These are phyloP conservation scores for Aspergillus asperescens DNA, from an alignment of 495 filamentous ascomycete genomes.

Conservation along the genomic window DNA sequence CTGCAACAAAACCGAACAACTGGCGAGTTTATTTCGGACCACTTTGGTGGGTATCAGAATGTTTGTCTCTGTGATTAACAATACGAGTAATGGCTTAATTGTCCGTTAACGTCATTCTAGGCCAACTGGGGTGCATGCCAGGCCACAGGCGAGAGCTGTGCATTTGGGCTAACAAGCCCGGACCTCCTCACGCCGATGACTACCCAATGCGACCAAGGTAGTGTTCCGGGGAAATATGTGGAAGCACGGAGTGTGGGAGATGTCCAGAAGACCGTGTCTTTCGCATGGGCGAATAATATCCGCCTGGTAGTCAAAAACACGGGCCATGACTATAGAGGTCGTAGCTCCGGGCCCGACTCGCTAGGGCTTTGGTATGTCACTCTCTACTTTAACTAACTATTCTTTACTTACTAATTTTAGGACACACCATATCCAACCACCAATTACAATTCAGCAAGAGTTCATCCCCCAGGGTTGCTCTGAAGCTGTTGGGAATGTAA, in stretches of 20 bases:
- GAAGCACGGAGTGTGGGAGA: slow-evolving; percentile 14
- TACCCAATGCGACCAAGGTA: slow-evolving; percentile 16
- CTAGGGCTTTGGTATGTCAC: slow-evolving; percentile 26
- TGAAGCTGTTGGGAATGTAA: slow-evolving; percentile 11
- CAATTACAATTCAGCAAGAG: slow-evolving; percentile 15
- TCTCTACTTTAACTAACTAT: background rate
- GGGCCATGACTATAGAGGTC: slow-evolving; percentile 49
- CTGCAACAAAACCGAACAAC: slow-evolving; percentile 31
- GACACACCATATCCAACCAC: slow-evolving; percentile 24
- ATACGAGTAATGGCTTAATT: too few relatives aligned
- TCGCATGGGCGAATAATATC: slow-evolving; percentile 13
- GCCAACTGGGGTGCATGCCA: slow-evolving; percentile 8
- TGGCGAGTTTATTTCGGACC: slow-evolving; percentile 19
- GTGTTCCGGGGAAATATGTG: slow-evolving; percentile 19
- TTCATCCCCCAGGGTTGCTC: slow-evolving; percentile 15
- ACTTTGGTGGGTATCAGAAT: slow-evolving; percentile 10
- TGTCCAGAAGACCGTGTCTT: slow-evolving; percentile 13
- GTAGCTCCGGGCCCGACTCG: slow-evolving; percentile 40
- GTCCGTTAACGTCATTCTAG: background rate
- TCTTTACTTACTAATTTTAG: background rate
- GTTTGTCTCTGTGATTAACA: too few relatives aligned
- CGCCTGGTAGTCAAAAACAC: slow-evolving; percentile 50
- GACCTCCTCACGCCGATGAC: background rate
- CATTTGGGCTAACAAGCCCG: background rate
- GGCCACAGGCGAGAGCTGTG: slow-evolving; percentile 2